Evolutionary conservation across 768 basidiomycete genomes (phyloP).

Genomic region (Lactarius pseudohatsudake): DNA sequence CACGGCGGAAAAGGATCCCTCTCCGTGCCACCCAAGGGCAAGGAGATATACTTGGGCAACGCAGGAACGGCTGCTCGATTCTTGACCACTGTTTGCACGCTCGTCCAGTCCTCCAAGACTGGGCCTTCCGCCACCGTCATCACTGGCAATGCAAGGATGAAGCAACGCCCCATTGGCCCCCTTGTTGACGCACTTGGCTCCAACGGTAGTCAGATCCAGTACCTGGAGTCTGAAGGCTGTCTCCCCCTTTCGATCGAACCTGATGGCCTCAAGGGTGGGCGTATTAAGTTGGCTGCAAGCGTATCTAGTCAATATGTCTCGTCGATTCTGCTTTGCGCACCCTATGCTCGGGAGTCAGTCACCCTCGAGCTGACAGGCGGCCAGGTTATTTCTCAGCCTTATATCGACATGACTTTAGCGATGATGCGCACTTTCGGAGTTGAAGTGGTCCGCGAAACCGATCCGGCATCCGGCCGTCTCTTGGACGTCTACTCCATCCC

Average conservation of each 20-base stretch:
- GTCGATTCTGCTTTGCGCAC: conserved; percentile 93
- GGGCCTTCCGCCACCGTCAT: conserved; percentile 66
- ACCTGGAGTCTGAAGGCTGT: conserved; percentile 77
- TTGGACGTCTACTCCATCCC: conserved; percentile 90
- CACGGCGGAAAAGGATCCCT: conserved; percentile 82
- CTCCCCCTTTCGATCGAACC: conserved; percentile 86
- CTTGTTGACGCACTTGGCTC: conserved; percentile 84
- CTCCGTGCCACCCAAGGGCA: conserved; percentile 71
- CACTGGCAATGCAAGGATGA: conserved; percentile 98
- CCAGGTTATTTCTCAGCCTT: conserved; percentile 96
- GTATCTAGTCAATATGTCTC: conserved; percentile 99
- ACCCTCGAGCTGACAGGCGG: conserved; percentile 90
- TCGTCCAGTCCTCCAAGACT: conserved; percentile 55
- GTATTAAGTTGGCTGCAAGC: conserved; percentile 85
- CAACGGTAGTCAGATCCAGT: conserved; percentile 79
- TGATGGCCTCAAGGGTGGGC: conserved; percentile 77
- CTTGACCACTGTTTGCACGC: conserved; percentile 92
- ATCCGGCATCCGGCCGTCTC: conserved; percentile 55
- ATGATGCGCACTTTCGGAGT: conserved; percentile 97
- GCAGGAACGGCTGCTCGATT: conserved; percentile 98
- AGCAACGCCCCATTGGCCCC: conserved; percentile 95
- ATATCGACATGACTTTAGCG: conserved; percentile 99
- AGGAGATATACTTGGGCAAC: conserved; percentile 93
- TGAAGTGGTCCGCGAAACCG: conserved; percentile 62
- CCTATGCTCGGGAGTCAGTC: conserved; percentile 82